A percentile compares a stretch with the other conserved stretches of the same genome.
Evolutionary conservation across 2,329 filamentous ascomycete genomes (phyloP).

Genomic region (Aspergillus hiratsukae): DNA sequence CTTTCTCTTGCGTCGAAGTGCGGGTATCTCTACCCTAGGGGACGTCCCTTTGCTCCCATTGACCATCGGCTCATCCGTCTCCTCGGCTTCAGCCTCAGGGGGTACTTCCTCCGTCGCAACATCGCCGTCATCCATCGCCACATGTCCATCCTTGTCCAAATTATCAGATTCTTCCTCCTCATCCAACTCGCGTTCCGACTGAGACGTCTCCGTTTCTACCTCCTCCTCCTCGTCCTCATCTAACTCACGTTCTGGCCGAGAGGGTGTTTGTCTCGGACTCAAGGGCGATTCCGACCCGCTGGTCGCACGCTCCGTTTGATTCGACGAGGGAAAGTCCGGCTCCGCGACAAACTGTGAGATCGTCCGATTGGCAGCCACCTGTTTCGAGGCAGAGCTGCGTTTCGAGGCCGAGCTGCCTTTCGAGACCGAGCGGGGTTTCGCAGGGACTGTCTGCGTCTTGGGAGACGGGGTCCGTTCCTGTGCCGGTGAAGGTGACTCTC

Average conservation of each 20-base stretch:
- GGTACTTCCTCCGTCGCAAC: neutral
- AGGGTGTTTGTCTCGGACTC: neutral
- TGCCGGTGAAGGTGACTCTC: conserved; percentile 17
- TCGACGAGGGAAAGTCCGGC: neutral
- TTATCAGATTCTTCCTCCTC: neutral
- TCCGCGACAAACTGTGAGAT: neutral
- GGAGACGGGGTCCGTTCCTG: conserved; percentile 1
- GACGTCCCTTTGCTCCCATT: neutral
- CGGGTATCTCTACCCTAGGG: neutral
- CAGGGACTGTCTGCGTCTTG: neutral
- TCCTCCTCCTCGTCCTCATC: conserved; percentile 2
- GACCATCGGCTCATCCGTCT: neutral
- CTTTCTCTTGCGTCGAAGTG: conserved; percentile 23
- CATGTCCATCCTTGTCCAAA: conserved; percentile 12
- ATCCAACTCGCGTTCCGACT: neutral
- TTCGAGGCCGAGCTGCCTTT: neutral
- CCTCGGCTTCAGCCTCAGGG: neutral
- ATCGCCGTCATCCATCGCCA: conserved; percentile 13
- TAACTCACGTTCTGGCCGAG: neutral
- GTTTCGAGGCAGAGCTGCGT: conserved; percentile 1
- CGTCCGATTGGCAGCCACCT: neutral
- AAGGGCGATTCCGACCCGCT: neutral
- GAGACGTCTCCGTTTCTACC: neutral
- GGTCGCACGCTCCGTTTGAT: neutral
- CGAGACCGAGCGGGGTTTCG: too few relatives aligned